Percentiles rank a stretch among this genome's conserved stretches.
These are phyloP conservation scores for Colletotrichum tofieldiae DNA, from an alignment of 2,329 filamentous ascomycete species.

Conservation along the genomic window DNA sequence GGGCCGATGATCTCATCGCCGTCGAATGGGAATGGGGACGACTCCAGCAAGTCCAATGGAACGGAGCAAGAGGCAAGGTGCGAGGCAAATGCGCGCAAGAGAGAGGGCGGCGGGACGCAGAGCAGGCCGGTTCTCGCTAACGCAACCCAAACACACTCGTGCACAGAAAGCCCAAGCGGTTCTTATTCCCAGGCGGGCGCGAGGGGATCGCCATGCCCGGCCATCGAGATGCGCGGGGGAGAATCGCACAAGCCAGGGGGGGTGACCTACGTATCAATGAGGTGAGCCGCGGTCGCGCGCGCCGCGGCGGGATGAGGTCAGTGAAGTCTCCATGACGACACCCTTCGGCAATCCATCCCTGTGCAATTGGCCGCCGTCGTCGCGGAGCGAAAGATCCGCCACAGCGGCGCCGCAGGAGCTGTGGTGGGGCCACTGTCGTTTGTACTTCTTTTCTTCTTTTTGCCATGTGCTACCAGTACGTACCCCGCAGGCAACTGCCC, in stretches of 20 bases:
- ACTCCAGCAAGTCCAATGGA: background rate
- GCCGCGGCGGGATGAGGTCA: constrained; percentile 37
- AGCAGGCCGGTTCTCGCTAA: background rate
- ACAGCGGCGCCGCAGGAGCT: background rate
- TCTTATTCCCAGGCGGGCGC: background rate
- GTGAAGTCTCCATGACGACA: constrained; percentile 40
- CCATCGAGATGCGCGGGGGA: constrained; percentile 12
- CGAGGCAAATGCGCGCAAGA: background rate
- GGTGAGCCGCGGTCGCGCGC: background rate
- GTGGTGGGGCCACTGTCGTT: background rate
- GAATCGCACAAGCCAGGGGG: background rate
- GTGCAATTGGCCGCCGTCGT: background rate
- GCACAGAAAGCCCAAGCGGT: constrained; percentile 9
- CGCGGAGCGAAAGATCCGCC: constrained; percentile 18
- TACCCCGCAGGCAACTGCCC: no score
- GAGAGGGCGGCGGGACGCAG: background rate
- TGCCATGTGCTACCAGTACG: no score
- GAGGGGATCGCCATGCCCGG: no score
- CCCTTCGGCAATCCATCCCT: constrained; percentile 13
- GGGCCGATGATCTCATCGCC: constrained; percentile 36
- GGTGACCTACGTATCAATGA: constrained; percentile 8
- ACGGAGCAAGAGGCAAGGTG: background rate
- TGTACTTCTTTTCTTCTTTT: no score
- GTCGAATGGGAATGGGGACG: constrained; percentile 4
- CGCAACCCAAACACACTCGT: constrained; percentile 4